Percentiles rank a stretch among this genome's conserved stretches.
These are phyloP conservation scores for Sorghum bicolor DNA, from an alignment of 176 grass and related monocot genomes.

Conservation along the genomic window Sorghum_bicolor_NCBIv3 NC_012874.2:70292001-70292500, in stretches of 20 bases:
- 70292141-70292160: conserved; percentile 12
- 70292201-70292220: not conserved
- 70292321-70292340: conserved; percentile 15
- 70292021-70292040: not conserved
- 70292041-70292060: not conserved
- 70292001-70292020: not conserved
- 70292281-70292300: not conserved
- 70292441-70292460: not conserved
- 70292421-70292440: not conserved
- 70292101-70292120: not conserved
- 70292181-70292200: conserved; percentile 1
- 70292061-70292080: not conserved
- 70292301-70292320: not conserved
- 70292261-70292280: not conserved
- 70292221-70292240: conserved; percentile 23
- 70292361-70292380: not conserved
- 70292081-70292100: not conserved
- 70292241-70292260: not conserved
- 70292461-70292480: not conserved
- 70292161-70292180: not conserved
- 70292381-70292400: not conserved
- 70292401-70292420: not conserved
- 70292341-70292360: not conserved
- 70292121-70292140: not conserved
- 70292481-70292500: not conserved